Conservation (phyloP, 306 rosid genomes). For the Dryas octopetala region DNA sequence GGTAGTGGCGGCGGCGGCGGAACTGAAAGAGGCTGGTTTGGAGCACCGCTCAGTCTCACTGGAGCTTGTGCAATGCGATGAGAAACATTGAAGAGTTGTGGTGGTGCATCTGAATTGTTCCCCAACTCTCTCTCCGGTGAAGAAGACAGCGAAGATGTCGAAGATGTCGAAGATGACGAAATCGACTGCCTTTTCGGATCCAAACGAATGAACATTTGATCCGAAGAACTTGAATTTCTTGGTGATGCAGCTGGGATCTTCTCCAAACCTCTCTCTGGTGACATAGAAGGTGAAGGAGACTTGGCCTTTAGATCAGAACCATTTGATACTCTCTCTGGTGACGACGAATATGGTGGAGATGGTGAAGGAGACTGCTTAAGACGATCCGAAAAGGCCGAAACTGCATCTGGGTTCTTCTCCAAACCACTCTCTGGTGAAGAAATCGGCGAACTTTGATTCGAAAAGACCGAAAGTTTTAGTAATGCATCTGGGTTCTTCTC, state of each 20-base stretch:
- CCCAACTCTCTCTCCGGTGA: slow-evolving; percentile 33
- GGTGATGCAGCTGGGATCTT: slow-evolving; percentile 16
- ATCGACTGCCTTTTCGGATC: slow-evolving; percentile 23
- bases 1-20: slow-evolving; percentile 39
- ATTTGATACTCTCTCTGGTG: slow-evolving; percentile 28
- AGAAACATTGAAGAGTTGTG: slow-evolving; percentile 9
- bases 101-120: slow-evolving; percentile 33
- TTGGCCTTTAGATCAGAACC: slow-evolving; percentile 21
- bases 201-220: slow-evolving; percentile 14
- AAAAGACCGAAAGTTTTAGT: slow-evolving; percentile 6
- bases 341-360: slow-evolving; percentile 13
- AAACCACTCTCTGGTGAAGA: slow-evolving; percentile 29
- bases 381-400: slow-evolving; percentile 23
- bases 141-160: background rate
- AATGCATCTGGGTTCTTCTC: slow-evolving; percentile 20
- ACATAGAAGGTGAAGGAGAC: background rate
- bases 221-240: slow-evolving; percentile 24
- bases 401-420: slow-evolving; percentile 14
- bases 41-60: background rate
- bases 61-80: slow-evolving; percentile 20
- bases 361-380: slow-evolving; percentile 23
- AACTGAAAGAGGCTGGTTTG: slow-evolving; percentile 19
- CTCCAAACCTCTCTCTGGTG: slow-evolving; percentile 11
- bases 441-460: slow-evolving; percentile 22
- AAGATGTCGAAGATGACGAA: slow-evolving; percentile 32